A percentile compares a stretch with the other conserved stretches of the same genome.
phyloP scores from a whole-genome alignment of 495 filamentous ascomycete genomes.

The Saxophila tyrrhenica region DNA sequence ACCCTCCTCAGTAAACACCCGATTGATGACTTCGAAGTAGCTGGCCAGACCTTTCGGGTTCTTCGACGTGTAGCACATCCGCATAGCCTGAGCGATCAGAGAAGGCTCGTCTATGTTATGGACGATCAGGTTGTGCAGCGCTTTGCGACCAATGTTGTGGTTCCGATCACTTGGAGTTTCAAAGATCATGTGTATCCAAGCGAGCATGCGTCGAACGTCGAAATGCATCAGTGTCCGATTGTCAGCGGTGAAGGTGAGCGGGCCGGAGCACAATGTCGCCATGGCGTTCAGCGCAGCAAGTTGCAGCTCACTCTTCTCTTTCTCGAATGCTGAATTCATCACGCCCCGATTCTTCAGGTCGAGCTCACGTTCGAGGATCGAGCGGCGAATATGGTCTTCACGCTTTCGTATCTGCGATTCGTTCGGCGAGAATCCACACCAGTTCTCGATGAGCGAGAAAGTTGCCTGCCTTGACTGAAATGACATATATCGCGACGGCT shows the following conservation, averaged over 20 bases:
- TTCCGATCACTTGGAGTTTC: conserved; percentile 75
- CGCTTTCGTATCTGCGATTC: conserved; percentile 67
- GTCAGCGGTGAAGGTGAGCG: conserved; percentile 77
- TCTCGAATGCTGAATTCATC: conserved; percentile 81
- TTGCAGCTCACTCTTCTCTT: conserved; percentile 83
- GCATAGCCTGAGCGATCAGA: conserved; percentile 74
- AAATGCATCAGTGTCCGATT: conserved; percentile 74
- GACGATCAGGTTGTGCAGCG: conserved; percentile 79
- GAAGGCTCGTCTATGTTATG: conserved; percentile 79
- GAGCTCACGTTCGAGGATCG: conserved; percentile 54
- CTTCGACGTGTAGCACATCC: conserved; percentile 71
- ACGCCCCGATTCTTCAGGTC: conserved; percentile 60
- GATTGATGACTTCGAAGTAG: conserved; percentile 86
- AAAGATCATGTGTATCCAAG: conserved; percentile 93
- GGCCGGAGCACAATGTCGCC: conserved; percentile 86
- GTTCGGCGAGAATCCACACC: conserved; percentile 96
- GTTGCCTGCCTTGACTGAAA: conserved; percentile 90
- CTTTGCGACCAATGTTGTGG: conserved; percentile 81
- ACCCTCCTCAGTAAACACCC: conserved; percentile 71
- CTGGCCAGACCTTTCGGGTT: conserved; percentile 77
- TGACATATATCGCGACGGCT: conserved; percentile 84
- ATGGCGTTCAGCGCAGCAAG: conserved; percentile 89
- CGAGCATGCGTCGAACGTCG: conserved; percentile 80
- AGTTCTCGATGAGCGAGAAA: conserved; percentile 95
- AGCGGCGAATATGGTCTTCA: conserved; percentile 80